Conservation (phyloP, 2,329 filamentous ascomycete species). For the Aphanoascus verrucosus region DNA sequence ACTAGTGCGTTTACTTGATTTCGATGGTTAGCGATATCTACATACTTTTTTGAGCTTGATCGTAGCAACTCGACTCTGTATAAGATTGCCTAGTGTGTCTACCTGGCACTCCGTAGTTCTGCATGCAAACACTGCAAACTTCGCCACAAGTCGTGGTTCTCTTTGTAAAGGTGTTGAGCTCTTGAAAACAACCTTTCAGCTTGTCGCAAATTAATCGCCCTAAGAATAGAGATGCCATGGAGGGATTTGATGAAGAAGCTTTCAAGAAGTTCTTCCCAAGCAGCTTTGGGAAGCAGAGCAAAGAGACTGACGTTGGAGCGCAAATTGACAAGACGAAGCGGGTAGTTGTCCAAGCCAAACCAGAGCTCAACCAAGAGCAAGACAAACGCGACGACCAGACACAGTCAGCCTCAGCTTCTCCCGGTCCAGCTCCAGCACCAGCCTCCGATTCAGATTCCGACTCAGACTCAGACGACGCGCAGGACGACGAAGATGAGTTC, state of each 20-base stretch:
- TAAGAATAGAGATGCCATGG: constrained; percentile 22
- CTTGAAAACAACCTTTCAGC: not conserved
- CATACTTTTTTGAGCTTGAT: not conserved
- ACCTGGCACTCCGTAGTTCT: not conserved
- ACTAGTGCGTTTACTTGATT: constrained; percentile 7
- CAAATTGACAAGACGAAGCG: constrained; percentile 74
- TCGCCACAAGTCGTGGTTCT: not conserved
- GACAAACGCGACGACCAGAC: constrained; percentile 20
- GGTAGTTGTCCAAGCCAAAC: constrained; percentile 22
- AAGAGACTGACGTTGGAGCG: constrained; percentile 60
- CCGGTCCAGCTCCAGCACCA: constrained; percentile 23
- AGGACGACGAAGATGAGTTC: constrained; percentile 73
- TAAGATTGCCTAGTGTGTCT: not conserved
- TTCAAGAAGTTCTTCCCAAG: constrained; percentile 58
- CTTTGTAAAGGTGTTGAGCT: not conserved
- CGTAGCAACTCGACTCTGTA: too few species aligned
- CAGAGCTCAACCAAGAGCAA: constrained; percentile 14
- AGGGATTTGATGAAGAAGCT: constrained; percentile 37
- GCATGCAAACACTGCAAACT: constrained; percentile 20
- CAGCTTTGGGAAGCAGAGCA: constrained; percentile 73
- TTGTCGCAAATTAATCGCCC: not conserved
- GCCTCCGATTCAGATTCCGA: constrained; percentile 34
- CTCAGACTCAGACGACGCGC: constrained; percentile 49
- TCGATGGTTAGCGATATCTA: constrained; percentile 6
- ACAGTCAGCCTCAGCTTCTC: constrained; percentile 7